A percentile compares a stretch with the other conserved stretches of the same genome.
Evolutionary conservation across 768 basidiomycete species (phyloP).

Genomic region (Pleurotus citrinopileatus): DNA sequence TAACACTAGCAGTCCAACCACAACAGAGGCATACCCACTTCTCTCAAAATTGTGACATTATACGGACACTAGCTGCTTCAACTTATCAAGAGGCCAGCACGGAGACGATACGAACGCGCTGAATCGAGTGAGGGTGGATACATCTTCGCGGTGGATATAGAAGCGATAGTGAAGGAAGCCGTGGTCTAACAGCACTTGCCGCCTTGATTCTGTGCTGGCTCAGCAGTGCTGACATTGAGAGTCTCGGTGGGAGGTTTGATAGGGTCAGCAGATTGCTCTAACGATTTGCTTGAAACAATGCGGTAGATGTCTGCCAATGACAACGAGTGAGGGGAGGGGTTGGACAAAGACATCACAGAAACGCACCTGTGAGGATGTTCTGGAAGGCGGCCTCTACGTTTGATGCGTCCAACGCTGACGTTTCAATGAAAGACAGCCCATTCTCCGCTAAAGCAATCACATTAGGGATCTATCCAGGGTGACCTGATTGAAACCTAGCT

Average conservation of each 20-base stretch:
- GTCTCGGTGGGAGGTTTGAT: slow-evolving; percentile 82
- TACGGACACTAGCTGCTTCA: not conserved
- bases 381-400: slow-evolving; percentile 99
- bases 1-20: no score
- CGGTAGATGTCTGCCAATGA: slow-evolving; percentile 88
- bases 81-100: not conserved
- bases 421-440: slow-evolving; percentile 94
- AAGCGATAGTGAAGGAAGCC: not conserved
- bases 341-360: not conserved
- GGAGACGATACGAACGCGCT: not conserved
- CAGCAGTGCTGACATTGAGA: slow-evolving; percentile 70
- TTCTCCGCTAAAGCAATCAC: slow-evolving; percentile 68
- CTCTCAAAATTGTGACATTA: no score
- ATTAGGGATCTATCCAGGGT: not conserved
- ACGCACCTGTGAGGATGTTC: slow-evolving; percentile 86
- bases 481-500: slow-evolving; percentile 26
- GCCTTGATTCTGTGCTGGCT: slow-evolving; percentile 33
- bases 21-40: no score
- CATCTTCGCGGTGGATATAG: not conserved
- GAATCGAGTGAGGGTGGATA: not conserved
- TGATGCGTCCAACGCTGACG: slow-evolving; percentile 98
- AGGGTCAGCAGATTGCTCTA: slow-evolving; percentile 79
- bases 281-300: slow-evolving; percentile 92
- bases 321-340: not conserved
- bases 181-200: slow-evolving; percentile 60